Conservation (phyloP, 2,329 filamentous ascomycete species). For the Calycina herbarum region DNA sequence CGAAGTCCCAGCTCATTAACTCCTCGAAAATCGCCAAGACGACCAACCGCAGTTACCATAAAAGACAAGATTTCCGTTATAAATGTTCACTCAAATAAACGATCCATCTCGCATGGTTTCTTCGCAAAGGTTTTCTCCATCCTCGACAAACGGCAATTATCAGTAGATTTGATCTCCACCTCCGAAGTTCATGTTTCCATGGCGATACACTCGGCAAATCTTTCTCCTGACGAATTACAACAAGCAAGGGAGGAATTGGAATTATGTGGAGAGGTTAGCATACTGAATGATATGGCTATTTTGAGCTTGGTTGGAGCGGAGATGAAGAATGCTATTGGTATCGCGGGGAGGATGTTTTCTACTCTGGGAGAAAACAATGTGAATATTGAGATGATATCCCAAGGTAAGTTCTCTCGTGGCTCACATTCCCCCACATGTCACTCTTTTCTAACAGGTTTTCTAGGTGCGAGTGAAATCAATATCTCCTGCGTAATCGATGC, state of each 20-base stretch:
- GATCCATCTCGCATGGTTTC: constrained; percentile 93
- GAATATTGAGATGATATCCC: constrained; percentile 99
- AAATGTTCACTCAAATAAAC: constrained; percentile 97
- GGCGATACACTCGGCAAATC: constrained; percentile 82
- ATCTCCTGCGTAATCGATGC: constrained; percentile 97
- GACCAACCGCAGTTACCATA: constrained; percentile 89
- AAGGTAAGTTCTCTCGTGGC: constrained; percentile 64
- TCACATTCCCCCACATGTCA: background rate
- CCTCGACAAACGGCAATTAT: constrained; percentile 81
- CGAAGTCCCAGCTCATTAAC: constrained; percentile 47
- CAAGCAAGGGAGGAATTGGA: constrained; percentile 70
- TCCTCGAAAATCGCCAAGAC: constrained; percentile 61
- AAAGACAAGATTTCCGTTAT: constrained; percentile 97
- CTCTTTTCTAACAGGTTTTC: background rate
- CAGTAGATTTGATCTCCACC: constrained; percentile 94
- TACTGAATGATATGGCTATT: constrained; percentile 91
- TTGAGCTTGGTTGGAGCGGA: constrained; percentile 91
- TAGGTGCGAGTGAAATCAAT: constrained; percentile 97
- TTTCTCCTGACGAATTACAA: constrained; percentile 61
- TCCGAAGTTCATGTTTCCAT: constrained; percentile 97
- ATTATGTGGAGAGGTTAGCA: constrained; percentile 84
- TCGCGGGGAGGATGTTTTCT: constrained; percentile 92
- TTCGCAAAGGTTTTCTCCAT: constrained; percentile 92
- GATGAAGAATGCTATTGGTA: constrained; percentile 96
- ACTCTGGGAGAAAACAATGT: constrained; percentile 90